These are phyloP conservation scores for Gaultheria prostrata DNA, from an alignment of 148 eudicot species.

Conservation along the genomic window DNA sequence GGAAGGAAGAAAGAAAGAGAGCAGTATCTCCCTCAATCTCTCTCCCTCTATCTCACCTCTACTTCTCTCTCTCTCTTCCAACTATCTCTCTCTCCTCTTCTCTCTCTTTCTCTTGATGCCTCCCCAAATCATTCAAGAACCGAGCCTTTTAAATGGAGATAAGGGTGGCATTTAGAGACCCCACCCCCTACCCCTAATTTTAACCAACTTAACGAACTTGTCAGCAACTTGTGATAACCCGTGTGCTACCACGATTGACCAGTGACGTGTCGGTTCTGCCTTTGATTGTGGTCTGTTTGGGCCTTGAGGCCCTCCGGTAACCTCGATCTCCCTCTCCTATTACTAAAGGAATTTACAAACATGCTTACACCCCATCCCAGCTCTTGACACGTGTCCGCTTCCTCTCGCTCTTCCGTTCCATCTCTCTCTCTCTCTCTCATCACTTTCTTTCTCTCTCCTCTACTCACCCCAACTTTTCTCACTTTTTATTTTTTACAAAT, in stretches of 20 bases:
- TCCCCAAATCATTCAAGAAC: not conserved
- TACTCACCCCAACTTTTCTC: too few species aligned
- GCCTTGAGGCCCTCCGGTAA: not conserved
- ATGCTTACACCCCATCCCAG: too few species aligned
- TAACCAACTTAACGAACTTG: conserved; percentile 12
- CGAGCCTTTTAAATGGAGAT: not conserved
- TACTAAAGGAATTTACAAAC: too few species aligned
- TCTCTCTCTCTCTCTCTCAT: too few species aligned
- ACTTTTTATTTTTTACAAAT: too few species aligned
- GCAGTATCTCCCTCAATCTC: conserved; percentile 13
- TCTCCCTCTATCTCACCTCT: not conserved
- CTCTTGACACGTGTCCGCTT: too few species aligned
- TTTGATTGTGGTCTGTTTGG: not conserved
- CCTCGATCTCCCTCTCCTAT: not conserved
- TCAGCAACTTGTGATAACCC: conserved; percentile 12
- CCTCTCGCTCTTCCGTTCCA: too few species aligned
- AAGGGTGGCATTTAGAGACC: not conserved
- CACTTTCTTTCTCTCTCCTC: too few species aligned
- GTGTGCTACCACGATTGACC: too few species aligned
- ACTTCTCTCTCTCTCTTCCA: not conserved
- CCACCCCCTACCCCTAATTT: not conserved
- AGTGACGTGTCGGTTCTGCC: not conserved
- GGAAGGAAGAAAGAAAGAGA: conserved; percentile 13
- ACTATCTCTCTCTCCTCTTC: not conserved
- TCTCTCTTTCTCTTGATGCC: not conserved